Percentiles rank a stretch among this genome's conserved stretches.
Evolutionary conservation across 2,329 filamentous ascomycete species (phyloP).

Genomic region (Lachnellula suecica): DNA sequence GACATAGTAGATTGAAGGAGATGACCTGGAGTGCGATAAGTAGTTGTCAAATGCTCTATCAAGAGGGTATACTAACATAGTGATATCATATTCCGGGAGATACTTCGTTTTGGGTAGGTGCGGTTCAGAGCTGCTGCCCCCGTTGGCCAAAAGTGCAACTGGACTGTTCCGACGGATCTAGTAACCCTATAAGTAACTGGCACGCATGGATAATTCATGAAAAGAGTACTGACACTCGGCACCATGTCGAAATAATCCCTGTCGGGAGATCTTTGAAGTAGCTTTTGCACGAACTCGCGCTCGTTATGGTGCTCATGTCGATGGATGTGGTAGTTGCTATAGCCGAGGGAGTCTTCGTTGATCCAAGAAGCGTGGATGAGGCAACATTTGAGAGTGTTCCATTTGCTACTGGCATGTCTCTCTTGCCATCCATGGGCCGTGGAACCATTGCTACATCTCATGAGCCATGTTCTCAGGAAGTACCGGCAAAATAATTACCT

Average conservation of each 20-base stretch:
- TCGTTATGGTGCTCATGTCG: neutral
- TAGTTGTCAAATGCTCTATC: neutral
- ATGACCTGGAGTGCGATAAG: slow-evolving; percentile 27
- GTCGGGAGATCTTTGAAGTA: too few relatives aligned
- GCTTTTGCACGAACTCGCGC: neutral
- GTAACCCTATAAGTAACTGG: neutral
- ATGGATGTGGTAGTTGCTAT: neutral
- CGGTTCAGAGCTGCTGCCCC: neutral
- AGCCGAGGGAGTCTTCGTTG: neutral
- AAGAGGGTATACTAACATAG: neutral
- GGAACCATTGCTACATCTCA: neutral
- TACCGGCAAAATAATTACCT: neutral
- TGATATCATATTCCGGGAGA: slow-evolving; percentile 1
- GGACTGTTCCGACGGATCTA: slow-evolving; percentile 8
- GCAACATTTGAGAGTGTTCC: neutral
- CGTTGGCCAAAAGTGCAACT: slow-evolving; percentile 8
- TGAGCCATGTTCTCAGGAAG: neutral
- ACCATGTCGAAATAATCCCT: neutral
- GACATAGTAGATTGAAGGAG: slow-evolving; percentile 38
- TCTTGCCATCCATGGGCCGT: neutral
- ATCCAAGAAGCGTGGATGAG: neutral
- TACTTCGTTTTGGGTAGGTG: neutral
- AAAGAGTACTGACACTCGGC: slow-evolving; percentile 6
- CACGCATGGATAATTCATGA: neutral
- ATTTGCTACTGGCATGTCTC: neutral